A percentile compares a stretch with the other conserved stretches of the same genome.
phyloP scores from a whole-genome alignment of 768 basidiomycete genomes.

The Russula sp. region DNA sequence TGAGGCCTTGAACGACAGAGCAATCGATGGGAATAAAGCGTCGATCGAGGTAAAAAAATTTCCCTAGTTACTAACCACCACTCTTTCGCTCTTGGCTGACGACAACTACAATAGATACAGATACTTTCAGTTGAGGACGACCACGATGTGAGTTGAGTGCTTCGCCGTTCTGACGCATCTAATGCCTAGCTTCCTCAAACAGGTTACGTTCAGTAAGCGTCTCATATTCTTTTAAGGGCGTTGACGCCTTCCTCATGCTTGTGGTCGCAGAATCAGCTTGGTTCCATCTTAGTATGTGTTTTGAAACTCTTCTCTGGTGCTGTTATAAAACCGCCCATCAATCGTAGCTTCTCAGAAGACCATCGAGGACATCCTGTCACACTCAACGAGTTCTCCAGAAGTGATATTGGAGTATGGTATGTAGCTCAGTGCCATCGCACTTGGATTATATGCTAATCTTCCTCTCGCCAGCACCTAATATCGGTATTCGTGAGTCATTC shows the following conservation, averaged over 20 bases:
- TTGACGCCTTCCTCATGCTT: neutral
- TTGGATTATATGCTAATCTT: neutral
- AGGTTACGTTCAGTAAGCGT: constrained; percentile 10
- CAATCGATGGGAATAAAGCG: neutral
- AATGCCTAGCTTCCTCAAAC: neutral
- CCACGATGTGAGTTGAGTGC: neutral
- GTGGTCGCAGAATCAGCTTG: constrained; percentile 2
- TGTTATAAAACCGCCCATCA: neutral
- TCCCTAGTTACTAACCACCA: neutral
- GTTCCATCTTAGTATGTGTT: constrained; percentile 8
- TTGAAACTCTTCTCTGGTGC: neutral
- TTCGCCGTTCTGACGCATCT: neutral
- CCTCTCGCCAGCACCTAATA: constrained; percentile 1
- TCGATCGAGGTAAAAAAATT: constrained; percentile 1
- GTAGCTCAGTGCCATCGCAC: neutral
- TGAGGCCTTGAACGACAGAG: constrained; percentile 7
- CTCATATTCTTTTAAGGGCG: neutral
- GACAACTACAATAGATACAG: neutral
- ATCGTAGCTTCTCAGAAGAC: neutral
- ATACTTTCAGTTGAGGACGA: constrained; percentile 10
- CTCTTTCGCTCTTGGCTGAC: neutral
- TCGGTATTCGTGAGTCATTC: constrained; percentile 7
- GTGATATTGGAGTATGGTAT: constrained; percentile 5
- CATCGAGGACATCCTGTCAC: neutral
- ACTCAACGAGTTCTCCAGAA: neutral